Evolutionary conservation across 805 yeast genomes (phyloP).

Genomic region (Candida gorgasii): DNA sequence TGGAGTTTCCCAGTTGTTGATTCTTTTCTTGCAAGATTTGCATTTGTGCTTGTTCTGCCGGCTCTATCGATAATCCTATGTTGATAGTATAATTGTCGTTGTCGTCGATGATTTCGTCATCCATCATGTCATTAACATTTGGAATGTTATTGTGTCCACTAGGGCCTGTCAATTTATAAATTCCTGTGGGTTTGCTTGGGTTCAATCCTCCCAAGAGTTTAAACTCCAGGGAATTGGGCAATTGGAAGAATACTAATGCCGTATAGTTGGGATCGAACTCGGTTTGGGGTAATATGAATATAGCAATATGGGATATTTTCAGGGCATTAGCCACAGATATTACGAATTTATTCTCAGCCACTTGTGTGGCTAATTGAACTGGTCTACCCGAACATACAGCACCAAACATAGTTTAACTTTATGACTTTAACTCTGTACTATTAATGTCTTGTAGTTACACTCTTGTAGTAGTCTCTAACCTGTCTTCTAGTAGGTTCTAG

Average conservation of each 20-base stretch:
- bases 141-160: conserved; percentile 38
- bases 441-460: background rate
- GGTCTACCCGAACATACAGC: conserved; percentile 77
- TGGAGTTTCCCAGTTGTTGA: conserved; percentile 12
- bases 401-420: too few relatives aligned
- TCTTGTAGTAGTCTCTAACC: background rate
- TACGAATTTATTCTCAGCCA: conserved; percentile 68
- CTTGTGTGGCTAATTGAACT: conserved; percentile 56
- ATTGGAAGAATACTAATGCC: conserved; percentile 86
- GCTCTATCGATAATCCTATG: conserved; percentile 92
- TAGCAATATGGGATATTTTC: conserved; percentile 72
- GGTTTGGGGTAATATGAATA: conserved; percentile 83
- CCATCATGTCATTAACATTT: conserved; percentile 19
- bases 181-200: conserved; percentile 81
- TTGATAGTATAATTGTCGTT: conserved; percentile 33
- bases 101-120: conserved; percentile 30
- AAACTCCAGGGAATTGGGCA: conserved; percentile 63
- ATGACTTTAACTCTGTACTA: too few relatives aligned
- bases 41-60: conserved; percentile 62
- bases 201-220: conserved; percentile 65
- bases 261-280: conserved; percentile 67
- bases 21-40: conserved; percentile 49
- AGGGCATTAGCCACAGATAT: conserved; percentile 63
- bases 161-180: conserved; percentile 69
- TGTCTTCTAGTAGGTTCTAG: background rate